Evolutionary conservation across 2,329 filamentous ascomycete genomes (phyloP).

Genomic region (Sarocladium oryzae): DNA sequence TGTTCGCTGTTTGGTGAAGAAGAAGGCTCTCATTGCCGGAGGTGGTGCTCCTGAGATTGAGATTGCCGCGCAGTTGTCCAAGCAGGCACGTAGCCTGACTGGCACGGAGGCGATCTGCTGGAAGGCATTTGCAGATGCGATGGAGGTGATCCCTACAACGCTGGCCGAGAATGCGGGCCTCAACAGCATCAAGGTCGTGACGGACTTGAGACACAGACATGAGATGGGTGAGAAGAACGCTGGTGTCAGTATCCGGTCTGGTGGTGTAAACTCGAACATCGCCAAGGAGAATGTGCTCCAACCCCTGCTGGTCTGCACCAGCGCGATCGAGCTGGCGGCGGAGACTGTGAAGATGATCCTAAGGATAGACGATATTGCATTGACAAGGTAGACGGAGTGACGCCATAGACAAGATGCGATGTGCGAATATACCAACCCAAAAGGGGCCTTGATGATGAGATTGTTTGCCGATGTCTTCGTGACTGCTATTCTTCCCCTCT

Average conservation of each 20-base stretch:
- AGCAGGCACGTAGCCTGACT: constrained; percentile 72
- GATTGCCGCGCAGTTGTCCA: constrained; percentile 79
- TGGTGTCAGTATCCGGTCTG: constrained; percentile 95
- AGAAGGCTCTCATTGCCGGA: constrained; percentile 97
- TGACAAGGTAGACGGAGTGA: constrained; percentile 44
- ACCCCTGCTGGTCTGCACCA: constrained; percentile 92
- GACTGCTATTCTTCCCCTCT: neutral
- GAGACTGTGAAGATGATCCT: constrained; percentile 97
- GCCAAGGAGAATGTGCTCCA: constrained; percentile 95
- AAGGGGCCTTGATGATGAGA: constrained; percentile 11
- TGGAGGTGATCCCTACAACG: constrained; percentile 95
- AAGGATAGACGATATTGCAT: constrained; percentile 60
- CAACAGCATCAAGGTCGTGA: constrained; percentile 98
- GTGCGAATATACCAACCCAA: constrained; percentile 28
- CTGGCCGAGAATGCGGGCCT: constrained; percentile 95
- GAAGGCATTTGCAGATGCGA: constrained; percentile 96
- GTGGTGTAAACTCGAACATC: constrained; percentile 95
- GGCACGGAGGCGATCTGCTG: constrained; percentile 97
- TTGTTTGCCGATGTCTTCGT: neutral
- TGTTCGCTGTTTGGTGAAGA: constrained; percentile 95
- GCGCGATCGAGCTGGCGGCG: constrained; percentile 90
- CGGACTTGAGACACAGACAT: constrained; percentile 87
- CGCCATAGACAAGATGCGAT: constrained; percentile 24
- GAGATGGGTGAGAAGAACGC: constrained; percentile 93
- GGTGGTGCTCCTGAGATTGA: constrained; percentile 96